Evolutionary conservation across 805 yeast genomes (phyloP), one percentile per base, ranked within the genome.

Genomic region (Brettanomyces naardenensis): DNA sequence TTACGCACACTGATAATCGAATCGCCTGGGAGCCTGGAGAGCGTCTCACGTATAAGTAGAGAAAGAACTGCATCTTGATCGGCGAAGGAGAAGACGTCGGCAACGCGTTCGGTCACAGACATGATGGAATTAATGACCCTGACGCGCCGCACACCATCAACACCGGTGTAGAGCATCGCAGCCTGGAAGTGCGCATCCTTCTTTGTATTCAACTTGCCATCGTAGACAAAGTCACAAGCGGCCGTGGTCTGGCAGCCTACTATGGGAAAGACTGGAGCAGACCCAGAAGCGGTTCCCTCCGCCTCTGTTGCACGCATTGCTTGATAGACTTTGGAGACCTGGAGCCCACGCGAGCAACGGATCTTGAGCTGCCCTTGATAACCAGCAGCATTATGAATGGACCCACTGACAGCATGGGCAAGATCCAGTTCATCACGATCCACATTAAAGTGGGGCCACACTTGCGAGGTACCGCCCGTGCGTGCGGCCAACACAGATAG

Each of bases 171-270:
- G 39, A 92, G 64, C 20, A 92, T 48, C 0, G 97, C 97, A 2
- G 85, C 82, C 61, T 92, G 98, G 65, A 90, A 86, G 56, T 87
- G 92, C 18, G 86, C 83, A 56, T 88, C 96, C 28, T 71, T 68
- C 43, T 75, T 75, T 2, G 82, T 66, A 41, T 78, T 74, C 25
- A 87, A 64, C 43, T 75, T 76, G 3, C 87, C 87, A 52, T 88
- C 96, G 52, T 85, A 82, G 33, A 69, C 70, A 49, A 90, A 75
- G 37, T 86, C 68, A 2, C 85, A 80, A 7, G 85, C 80, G 34
- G 86, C 57, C 4, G 80, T 69, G 32, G 82, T 80, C 45, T 84
- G 78, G 14, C 71, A 67, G 30, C 47, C 54, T 43, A 41, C 48
- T 40, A 40, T 36, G 25, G 46, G 41, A 29, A 46, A 37, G 35